Evolutionary conservation across 2,329 filamentous ascomycete genomes (phyloP), one percentile per base, ranked within the genome.

Genomic region (Lecanosticta acicola): DNA sequence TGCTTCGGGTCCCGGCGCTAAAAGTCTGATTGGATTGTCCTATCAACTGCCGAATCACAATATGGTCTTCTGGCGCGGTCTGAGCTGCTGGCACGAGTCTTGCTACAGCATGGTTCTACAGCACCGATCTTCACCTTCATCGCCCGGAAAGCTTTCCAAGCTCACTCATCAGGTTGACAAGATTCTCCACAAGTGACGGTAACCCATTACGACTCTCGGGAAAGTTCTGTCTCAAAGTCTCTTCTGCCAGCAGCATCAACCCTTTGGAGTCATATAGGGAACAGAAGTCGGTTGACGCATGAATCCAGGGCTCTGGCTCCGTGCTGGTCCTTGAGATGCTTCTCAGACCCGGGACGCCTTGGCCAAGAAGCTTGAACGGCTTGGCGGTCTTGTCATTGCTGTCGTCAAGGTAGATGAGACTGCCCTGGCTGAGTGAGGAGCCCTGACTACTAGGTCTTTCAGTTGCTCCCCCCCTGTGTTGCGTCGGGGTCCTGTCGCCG

Each of bases 171-270:
- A 86, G 60, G 35, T 77, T 72, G 21, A 78, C 74, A 35, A 86
- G 62, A 49, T 84, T 85, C 54, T 83, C 80, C 1, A 84, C 80
- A 33, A 86, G 72, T 0, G 80, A 74, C 11, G 81, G 78, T 49
- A 66, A 52, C 4, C 58, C 35, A 54, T 55, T 46, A 18, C 47
- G 41, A 26, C 47, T 53, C 20, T 55, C 41, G 1, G 55, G 56
- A 43, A 58, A 77, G 76, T 59, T 59, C 78, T 78, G 32, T 66
- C 68, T 67, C 42, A 85, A 64, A 5, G 83, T 67, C 24, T 76
- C 72, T 42, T 78, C 72, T 4, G 76, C 71, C 17, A 77, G 65
- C n/a, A 74, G 70, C 75, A 85, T 81, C 34, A 78, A 75, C 1
- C 68, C 69, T 18, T 70, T 69, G 0, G 79, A 74, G 51, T 83